Conservation (phyloP, 169 alveolate species). For the Babesia ovata region DNA sequence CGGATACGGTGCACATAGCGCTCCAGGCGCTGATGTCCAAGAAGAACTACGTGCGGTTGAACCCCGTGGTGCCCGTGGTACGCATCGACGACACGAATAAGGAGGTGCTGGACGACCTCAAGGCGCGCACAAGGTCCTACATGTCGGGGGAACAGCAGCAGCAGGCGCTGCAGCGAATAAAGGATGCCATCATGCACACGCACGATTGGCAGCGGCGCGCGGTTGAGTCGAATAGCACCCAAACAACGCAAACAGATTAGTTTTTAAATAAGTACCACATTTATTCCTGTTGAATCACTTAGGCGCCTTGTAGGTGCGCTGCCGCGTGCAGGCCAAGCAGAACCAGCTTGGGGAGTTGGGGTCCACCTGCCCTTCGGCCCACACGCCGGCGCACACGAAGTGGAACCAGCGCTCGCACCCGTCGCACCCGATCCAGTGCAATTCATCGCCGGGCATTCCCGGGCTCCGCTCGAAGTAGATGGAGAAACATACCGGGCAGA, state of each 20-base stretch:
- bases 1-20: conserved; percentile 61
- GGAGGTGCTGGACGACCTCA: conserved; percentile 48
- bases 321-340: conserved; percentile 46
- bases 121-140: conserved; percentile 35
- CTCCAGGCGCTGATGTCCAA: conserved; percentile 36
- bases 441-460: conserved; percentile 82
- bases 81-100: conserved; percentile 52
- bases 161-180: not conserved
- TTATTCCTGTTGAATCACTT: not conserved
- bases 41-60: conserved; percentile 42
- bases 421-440: conserved; percentile 83
- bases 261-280: no score
- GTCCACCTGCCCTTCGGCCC: conserved; percentile 60
- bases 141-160: conserved; percentile 1
- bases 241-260: no score
- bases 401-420: conserved; percentile 81
- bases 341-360: conserved; percentile 47
- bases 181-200: not conserved
- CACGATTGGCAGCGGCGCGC: not conserved
- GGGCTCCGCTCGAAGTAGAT: conserved; percentile 77
- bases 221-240: no score
- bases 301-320: conserved; percentile 5
- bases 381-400: conserved; percentile 74
- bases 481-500: conserved; percentile 77
- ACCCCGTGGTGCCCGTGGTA: conserved; percentile 53